phyloP scores from a whole-genome alignment of 2,329 filamentous ascomycete genomes.

The Coniochaeta pulveracea region DNA sequence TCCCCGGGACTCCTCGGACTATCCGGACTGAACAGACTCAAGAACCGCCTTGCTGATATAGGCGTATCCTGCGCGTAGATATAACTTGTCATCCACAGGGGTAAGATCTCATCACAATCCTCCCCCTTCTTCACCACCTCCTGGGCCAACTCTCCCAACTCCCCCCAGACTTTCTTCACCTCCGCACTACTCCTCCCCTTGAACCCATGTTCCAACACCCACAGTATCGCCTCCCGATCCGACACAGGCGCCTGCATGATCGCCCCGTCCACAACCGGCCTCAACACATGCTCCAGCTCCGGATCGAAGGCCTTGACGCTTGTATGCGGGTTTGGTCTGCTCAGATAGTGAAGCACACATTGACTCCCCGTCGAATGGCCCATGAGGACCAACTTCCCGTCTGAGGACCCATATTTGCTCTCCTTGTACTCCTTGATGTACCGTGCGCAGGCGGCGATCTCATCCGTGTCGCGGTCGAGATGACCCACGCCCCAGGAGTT shows the following conservation, averaged over 20 bases:
- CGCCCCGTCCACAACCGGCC: constrained; percentile 41
- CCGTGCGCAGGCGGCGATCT: constrained; percentile 18
- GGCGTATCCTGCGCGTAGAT: constrained; percentile 19
- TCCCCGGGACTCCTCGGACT: constrained; percentile 39
- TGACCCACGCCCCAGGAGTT: constrained; percentile 23
- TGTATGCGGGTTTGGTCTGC: constrained; percentile 25
- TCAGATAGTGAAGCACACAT: constrained; percentile 52
- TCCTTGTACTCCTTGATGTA: constrained; percentile 21
- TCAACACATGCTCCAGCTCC: constrained; percentile 18
- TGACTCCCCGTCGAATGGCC: constrained; percentile 59
- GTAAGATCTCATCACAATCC: constrained; percentile 18
- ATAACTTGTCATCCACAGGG: constrained; percentile 16
- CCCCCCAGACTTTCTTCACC: constrained; percentile 21
- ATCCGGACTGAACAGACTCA: constrained; percentile 33
- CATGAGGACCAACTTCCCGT: constrained; percentile 50
- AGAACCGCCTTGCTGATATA: constrained; percentile 16
- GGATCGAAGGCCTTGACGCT: constrained; percentile 11
- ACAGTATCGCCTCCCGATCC: constrained; percentile 42
- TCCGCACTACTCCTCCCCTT: constrained; percentile 16
- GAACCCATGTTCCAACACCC: constrained; percentile 21
- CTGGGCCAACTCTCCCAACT: constrained; percentile 24
- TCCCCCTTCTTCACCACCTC: constrained; percentile 11
- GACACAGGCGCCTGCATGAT: constrained; percentile 54
- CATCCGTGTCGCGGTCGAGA: constrained; percentile 23
- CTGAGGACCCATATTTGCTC: constrained; percentile 15